A percentile compares a stretch with the other conserved stretches of the same genome.
These are phyloP conservation scores for Starmerella vaccinii DNA, from an alignment of 805 yeast genomes.

Conservation along the genomic window DNA sequence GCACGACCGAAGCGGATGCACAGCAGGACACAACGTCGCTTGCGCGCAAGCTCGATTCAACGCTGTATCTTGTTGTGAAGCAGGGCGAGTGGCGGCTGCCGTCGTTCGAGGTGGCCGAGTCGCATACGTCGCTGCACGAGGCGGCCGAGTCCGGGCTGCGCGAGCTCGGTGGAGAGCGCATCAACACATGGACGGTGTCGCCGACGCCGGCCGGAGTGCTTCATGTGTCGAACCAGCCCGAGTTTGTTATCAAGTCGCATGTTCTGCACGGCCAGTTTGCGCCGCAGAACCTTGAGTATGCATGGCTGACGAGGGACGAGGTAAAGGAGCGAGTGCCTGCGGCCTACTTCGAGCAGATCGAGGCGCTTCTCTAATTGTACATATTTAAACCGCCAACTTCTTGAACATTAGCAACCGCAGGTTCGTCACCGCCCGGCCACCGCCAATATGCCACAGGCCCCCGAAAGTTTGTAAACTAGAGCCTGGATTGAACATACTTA, in stretches of 20 bases:
- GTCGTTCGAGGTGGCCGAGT: constrained; percentile 41
- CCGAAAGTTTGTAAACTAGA: too few species aligned
- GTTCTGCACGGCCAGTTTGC: constrained; percentile 73
- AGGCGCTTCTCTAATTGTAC: constrained; percentile 17
- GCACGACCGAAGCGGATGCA: constrained; percentile 69
- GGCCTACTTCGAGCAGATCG: constrained; percentile 39
- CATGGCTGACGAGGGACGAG: constrained; percentile 83
- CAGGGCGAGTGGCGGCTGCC: constrained; percentile 64
- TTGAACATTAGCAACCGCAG: too few species aligned
- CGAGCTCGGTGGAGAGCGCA: constrained; percentile 56
- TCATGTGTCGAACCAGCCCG: constrained; percentile 38
- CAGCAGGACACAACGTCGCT: constrained; percentile 52
- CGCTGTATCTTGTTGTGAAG: constrained; percentile 65
- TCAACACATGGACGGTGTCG: constrained; percentile 88
- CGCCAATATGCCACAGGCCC: not conserved
- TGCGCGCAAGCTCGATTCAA: constrained; percentile 69
- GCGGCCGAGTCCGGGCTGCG: constrained; percentile 69
- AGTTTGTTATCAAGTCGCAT: constrained; percentile 76
- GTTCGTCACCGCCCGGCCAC: too few species aligned
- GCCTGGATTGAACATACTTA: too few species aligned
- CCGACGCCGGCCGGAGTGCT: constrained; percentile 71
- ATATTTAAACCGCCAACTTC: constrained; percentile 1
- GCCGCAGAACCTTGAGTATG: constrained; percentile 41
- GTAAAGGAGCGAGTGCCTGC: constrained; percentile 42
- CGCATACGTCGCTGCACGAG: constrained; percentile 45